Percentiles rank a stretch among this genome's conserved stretches.
phyloP scores from a whole-genome alignment of 208 protist genomes.

The Leishmania major region DNA sequence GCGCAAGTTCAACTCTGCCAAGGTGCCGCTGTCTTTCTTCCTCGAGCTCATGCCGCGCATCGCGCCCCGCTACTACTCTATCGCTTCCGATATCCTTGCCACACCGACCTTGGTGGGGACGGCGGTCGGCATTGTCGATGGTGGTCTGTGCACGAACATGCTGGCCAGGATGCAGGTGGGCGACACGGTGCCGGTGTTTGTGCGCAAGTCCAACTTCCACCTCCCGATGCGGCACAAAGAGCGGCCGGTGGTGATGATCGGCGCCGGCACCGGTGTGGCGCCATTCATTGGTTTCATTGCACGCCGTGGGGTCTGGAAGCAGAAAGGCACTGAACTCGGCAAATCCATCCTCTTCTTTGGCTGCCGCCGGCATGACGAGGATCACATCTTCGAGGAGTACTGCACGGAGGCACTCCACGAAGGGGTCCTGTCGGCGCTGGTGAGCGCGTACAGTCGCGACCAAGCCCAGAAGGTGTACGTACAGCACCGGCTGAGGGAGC shows the following conservation, averaged over 20 bases:
- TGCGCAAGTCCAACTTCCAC: slow-evolving; percentile 94
- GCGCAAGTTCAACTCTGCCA: slow-evolving; percentile 75
- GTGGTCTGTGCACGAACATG: slow-evolving; percentile 92
- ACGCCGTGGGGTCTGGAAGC: slow-evolving; percentile 73
- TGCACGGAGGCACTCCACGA: slow-evolving; percentile 67
- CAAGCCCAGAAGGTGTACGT: slow-evolving; percentile 89
- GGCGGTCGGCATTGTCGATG: slow-evolving; percentile 90
- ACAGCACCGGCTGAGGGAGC: slow-evolving; percentile 82
- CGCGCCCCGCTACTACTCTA: slow-evolving; percentile 96
- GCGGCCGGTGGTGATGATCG: slow-evolving; percentile 94
- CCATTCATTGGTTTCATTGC: slow-evolving; percentile 96
- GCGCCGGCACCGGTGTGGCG: slow-evolving; percentile 95
- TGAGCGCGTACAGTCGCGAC: slow-evolving; percentile 88
- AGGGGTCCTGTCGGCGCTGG: slow-evolving; percentile 60
- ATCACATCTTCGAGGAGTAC: slow-evolving; percentile 87
- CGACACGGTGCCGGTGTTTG: slow-evolving; percentile 86
- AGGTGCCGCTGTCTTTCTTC: slow-evolving; percentile 84
- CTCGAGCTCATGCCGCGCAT: slow-evolving; percentile 95
- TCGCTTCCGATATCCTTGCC: slow-evolving; percentile 90
- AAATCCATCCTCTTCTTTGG: slow-evolving; percentile 91
- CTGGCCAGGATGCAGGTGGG: slow-evolving; percentile 62
- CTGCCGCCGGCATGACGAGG: slow-evolving; percentile 73
- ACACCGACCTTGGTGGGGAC: slow-evolving; percentile 77
- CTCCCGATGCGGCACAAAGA: slow-evolving; percentile 80
- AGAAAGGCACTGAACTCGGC: slow-evolving; percentile 73